These are phyloP conservation scores for Schwanniomyces yamadae DNA, from an alignment of 805 yeast genomes.

Conservation along the genomic window DNA sequence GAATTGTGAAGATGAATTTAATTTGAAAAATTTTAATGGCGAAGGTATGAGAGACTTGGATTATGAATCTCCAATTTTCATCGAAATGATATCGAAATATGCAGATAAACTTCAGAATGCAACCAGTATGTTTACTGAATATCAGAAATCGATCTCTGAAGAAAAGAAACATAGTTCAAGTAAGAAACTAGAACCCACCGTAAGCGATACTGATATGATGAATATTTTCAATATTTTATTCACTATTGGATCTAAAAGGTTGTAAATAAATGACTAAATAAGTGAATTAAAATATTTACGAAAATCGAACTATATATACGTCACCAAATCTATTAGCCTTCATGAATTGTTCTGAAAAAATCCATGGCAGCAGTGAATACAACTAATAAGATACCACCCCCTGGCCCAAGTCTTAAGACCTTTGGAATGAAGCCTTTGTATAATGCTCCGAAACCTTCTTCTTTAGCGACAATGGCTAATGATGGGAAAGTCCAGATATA, in stretches of 20 bases:
- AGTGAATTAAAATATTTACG: not conserved
- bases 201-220: constrained; percentile 6
- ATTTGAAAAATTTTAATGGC: constrained; percentile 8
- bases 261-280: not conserved
- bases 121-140: too few relatives aligned
- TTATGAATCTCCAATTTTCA: constrained; percentile 26
- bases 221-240: constrained; percentile 5
- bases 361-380: constrained; percentile 96
- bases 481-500: constrained; percentile 93
- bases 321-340: constrained; percentile 4
- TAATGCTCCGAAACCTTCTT: constrained; percentile 89
- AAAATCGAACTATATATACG: constrained; percentile 1
- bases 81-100: constrained; percentile 11
- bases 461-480: constrained; percentile 67
- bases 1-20: constrained; percentile 16
- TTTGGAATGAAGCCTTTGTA: constrained; percentile 97
- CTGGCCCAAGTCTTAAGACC: constrained; percentile 96
- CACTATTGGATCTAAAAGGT: not conserved
- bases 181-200: too few relatives aligned
- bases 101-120: not conserved
- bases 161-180: not conserved
- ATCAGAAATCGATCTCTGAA: too few relatives aligned
- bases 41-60: constrained; percentile 22
- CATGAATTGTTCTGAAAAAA: constrained; percentile 68
- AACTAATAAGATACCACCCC: constrained; percentile 96